A percentile compares a stretch with the other conserved stretches of the same genome.
These are phyloP conservation scores for Chytriomyces sp. DNA, from an alignment of 192 early-diverging fungal genomes.

Conservation along the genomic window DNA sequence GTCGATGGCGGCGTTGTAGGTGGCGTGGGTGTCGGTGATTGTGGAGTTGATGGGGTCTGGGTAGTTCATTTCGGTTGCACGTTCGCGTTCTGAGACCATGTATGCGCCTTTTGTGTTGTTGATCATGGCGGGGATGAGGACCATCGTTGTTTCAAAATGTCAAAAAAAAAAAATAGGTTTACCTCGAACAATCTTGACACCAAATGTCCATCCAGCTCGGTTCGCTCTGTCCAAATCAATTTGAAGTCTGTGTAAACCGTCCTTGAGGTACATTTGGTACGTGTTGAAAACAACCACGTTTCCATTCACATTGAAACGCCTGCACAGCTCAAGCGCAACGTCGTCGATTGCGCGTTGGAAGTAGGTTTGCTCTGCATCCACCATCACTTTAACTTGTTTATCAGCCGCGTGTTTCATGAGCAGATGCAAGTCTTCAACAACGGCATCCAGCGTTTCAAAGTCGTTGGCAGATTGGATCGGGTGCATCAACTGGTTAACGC, in stretches of 20 bases:
- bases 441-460: slow-evolving; percentile 70
- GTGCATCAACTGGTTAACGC: slow-evolving; percentile 25
- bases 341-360: slow-evolving; percentile 93
- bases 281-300: slow-evolving; percentile 83
- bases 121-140: too few species aligned
- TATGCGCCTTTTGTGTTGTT: slow-evolving; percentile 54
- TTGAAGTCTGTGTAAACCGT: slow-evolving; percentile 63
- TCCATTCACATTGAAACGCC: slow-evolving; percentile 66
- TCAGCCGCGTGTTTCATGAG: slow-evolving; percentile 70
- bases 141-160: too few species aligned
- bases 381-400: slow-evolving; percentile 74
- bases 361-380: slow-evolving; percentile 96
- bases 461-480: slow-evolving; percentile 53
- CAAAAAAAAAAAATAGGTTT: too few species aligned
- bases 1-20: slow-evolving; percentile 80
- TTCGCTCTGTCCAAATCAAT: slow-evolving; percentile 69
- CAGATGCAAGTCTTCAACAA: slow-evolving; percentile 71
- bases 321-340: slow-evolving; percentile 73
- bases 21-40: slow-evolving; percentile 79
- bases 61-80: slow-evolving; percentile 71
- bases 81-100: slow-evolving; percentile 75
- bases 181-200: slow-evolving; percentile 84
- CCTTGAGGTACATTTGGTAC: slow-evolving; percentile 92
- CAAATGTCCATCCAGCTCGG: slow-evolving; percentile 78
- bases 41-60: slow-evolving; percentile 82